Conservation (phyloP, 805 yeast genomes). For the Wickerhamomyces strasburgensis region DNA sequence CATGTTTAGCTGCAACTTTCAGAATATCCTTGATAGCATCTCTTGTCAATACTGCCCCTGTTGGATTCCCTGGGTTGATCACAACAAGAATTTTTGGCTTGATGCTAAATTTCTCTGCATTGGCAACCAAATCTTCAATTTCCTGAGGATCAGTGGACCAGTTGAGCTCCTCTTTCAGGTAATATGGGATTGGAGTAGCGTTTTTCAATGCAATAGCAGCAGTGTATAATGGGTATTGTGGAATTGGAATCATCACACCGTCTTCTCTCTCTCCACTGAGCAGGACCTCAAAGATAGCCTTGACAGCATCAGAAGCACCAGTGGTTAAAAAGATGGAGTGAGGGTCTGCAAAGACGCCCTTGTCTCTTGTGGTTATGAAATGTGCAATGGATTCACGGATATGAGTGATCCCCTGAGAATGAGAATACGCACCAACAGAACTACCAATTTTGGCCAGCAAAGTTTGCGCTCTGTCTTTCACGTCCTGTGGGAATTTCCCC, state of each 20-base stretch:
- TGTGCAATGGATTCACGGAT: conserved; percentile 76
- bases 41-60: conserved; percentile 75
- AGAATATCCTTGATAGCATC: conserved; percentile 68
- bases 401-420: conserved; percentile 78
- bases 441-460: conserved; percentile 60
- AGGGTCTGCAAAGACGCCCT: conserved; percentile 61
- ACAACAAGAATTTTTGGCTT: conserved; percentile 78
- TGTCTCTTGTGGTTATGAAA: conserved; percentile 77
- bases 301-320: conserved; percentile 96
- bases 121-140: conserved; percentile 48
- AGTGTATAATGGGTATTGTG: conserved; percentile 95
- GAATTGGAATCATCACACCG: conserved; percentile 90
- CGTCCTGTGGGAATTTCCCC: conserved; percentile 54
- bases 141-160: conserved; percentile 81
- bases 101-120: conserved; percentile 47
- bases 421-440: conserved; percentile 92
- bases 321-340: conserved; percentile 78
- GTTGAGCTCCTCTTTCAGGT: conserved; percentile 67
- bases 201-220: conserved; percentile 87
- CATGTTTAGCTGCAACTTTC: conserved; percentile 76
- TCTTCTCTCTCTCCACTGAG: conserved; percentile 56
- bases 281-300: conserved; percentile 65
- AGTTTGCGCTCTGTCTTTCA: conserved; percentile 60
- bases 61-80: conserved; percentile 98
- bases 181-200: conserved; percentile 82